Base-by-base conservation (phyloP, 2,329 filamentous ascomycete genomes). In the Trichophyton schoenleinii region DNA sequence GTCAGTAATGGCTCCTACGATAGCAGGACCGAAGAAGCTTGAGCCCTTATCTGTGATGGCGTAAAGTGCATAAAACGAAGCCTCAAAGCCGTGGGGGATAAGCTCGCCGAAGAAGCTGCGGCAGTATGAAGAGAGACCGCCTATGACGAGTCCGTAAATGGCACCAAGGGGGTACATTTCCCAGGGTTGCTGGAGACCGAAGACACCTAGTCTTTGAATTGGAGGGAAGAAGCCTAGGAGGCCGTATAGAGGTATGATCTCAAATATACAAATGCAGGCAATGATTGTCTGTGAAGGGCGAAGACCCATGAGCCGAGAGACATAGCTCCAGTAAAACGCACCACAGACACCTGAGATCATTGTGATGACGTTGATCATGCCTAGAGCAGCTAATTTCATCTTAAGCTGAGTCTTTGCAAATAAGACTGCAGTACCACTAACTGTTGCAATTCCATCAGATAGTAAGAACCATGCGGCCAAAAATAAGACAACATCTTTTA, bases 21-120 rank as follows among this genome's bases (percentile, higher is more conserved):
- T 92, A 0, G 90, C 88, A 0, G 94, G 94, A 0, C 94, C 94
- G 73, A 99, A 96, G 1, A 97, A 80, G 70, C 89, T 95, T 22
- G 88, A 94, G 0, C 92, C 91, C 74, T 99, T 99, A 73, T 99
- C 94, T 1, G 94, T 97, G 65, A 97, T 96, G 41, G 94, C 94
- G 71, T 97, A 99, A 1, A 99, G 79, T 0, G 92, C 91, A 71
- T 95, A 99, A 71, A 99, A 99, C 0, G 92, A 91, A 0, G 94
- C 91, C 74, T 99, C 94, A 34, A 88, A 95, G 3, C 94, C 94
- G 0, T 90, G 89, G 1, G 94, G 94, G 61, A 99, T 95, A 61
- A 99, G 80, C 73, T 97, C 91, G 44, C 91, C 91, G 70, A 89
- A 99, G 3, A 99, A 80, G 63, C 89, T 91, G 48, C 94, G 87